Conservation (phyloP, 1,139 yeast species). For the Yamadazyma diddensiae region DNA sequence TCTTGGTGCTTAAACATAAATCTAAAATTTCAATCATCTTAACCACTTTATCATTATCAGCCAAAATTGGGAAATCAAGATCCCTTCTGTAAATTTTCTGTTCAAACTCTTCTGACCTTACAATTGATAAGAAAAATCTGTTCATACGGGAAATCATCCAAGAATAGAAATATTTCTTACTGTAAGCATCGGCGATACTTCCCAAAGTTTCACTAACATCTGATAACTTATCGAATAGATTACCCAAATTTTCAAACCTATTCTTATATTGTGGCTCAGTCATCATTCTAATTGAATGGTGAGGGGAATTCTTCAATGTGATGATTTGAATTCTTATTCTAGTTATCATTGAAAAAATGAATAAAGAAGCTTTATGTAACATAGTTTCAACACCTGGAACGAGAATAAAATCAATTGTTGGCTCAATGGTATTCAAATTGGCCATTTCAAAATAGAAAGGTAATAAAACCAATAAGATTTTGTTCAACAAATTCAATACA, state of each 20-base stretch:
- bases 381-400: constrained; percentile 32
- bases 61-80: constrained; percentile 11
- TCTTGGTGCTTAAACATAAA: constrained; percentile 9
- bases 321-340: constrained; percentile 11
- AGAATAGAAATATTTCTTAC: constrained; percentile 15
- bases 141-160: constrained; percentile 15
- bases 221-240: constrained; percentile 7
- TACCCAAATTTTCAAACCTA: constrained; percentile 7
- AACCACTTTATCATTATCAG: constrained; percentile 4
- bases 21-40: constrained; percentile 8
- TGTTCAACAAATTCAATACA: constrained; percentile 26
- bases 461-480: constrained; percentile 26
- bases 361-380: constrained; percentile 29
- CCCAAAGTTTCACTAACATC: constrained; percentile 10
- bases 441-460: constrained; percentile 27
- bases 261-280: constrained; percentile 8
- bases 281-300: constrained; percentile 7
- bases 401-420: constrained; percentile 34
- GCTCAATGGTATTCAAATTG: constrained; percentile 18
- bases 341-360: constrained; percentile 20
- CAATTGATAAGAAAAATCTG: constrained; percentile 4
- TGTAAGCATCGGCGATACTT: constrained; percentile 11
- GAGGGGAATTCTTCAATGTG: constrained; percentile 4
- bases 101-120: constrained; percentile 10
- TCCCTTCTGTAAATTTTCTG: constrained; percentile 3